Percentiles rank a stretch among this genome's conserved stretches.
Evolutionary conservation across 352 stramenopile species (phyloP).

Genomic region (Phytophthora foliorum): DNA sequence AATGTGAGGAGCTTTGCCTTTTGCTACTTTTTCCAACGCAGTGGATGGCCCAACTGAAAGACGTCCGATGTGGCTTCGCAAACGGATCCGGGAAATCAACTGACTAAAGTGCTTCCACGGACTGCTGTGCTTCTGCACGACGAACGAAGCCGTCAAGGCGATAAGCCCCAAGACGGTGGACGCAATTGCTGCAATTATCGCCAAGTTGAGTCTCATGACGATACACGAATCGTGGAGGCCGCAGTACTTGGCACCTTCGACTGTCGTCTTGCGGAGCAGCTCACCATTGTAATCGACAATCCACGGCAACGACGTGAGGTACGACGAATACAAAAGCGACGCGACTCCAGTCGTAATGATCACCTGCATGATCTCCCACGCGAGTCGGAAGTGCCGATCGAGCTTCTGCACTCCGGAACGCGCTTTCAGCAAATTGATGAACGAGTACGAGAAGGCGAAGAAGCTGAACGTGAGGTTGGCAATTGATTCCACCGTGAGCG

Average conservation of each 20-base stretch:
- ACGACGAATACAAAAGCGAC: conserved; percentile 10
- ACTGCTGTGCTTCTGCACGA: conserved; percentile 34
- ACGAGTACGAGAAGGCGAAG: conserved; percentile 38
- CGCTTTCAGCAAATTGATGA: conserved; percentile 34
- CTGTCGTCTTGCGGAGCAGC: conserved; percentile 29
- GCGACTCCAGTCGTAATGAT: conserved; percentile 21
- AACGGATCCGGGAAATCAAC: conserved; percentile 11
- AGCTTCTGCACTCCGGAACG: conserved; percentile 39
- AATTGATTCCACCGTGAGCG: conserved; percentile 27
- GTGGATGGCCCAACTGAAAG: conserved; percentile 2
- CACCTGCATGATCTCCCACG: conserved; percentile 40
- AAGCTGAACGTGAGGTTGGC: conserved; percentile 33
- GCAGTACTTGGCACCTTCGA: conserved; percentile 37
- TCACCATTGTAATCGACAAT: conserved; percentile 35
- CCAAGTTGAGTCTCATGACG: conserved; percentile 33
- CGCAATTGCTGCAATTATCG: conserved; percentile 11
- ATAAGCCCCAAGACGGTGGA: conserved; percentile 13
- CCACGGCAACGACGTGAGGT: conserved; percentile 26
- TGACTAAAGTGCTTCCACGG: conserved; percentile 15
- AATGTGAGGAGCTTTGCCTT: conserved; percentile 11
- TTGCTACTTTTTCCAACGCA: conserved; percentile 13
- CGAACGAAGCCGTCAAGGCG: conserved; percentile 13
- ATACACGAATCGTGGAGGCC: conserved; percentile 40
- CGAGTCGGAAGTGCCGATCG: conserved; percentile 43
- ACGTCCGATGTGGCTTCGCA: conserved; percentile 7